A percentile compares a stretch with the other conserved stretches of the same genome.
These are phyloP conservation scores for Leccinum griseonigrum DNA, from an alignment of 1,284 basidiomycete species.

Conservation along the genomic window DNA sequence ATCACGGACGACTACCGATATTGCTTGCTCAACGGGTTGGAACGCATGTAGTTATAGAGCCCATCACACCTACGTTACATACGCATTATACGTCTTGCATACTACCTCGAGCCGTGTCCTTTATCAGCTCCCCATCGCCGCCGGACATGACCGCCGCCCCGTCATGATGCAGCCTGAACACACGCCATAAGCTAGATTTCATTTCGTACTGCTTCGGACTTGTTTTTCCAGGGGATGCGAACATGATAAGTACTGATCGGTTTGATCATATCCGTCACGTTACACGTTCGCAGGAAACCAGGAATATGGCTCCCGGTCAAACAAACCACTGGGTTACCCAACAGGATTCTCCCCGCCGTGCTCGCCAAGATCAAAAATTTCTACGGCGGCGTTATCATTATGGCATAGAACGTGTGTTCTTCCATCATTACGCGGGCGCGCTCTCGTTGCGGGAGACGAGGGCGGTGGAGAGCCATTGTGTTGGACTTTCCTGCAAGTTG, in stretches of 20 bases:
- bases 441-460: neutral
- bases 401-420: constrained; percentile 1
- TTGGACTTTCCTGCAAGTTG: neutral
- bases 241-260: constrained; percentile 1
- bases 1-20: constrained; percentile 25
- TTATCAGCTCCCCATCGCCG: constrained; percentile 7
- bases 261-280: constrained; percentile 8
- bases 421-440: neutral
- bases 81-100: constrained; percentile 22
- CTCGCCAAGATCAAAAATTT: neutral
- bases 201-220: constrained; percentile 14
- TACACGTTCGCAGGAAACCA: constrained; percentile 1
- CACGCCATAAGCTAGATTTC: constrained; percentile 4
- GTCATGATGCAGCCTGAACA: neutral
- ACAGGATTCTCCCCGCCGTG: neutral
- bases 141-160: neutral
- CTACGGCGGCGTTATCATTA: neutral
- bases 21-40: constrained; percentile 26
- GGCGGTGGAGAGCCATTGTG: neutral
- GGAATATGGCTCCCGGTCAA: constrained; percentile 3
- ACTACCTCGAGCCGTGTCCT: neutral
- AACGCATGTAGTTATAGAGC: constrained; percentile 32
- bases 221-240: neutral
- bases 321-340: too few species aligned
- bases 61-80: constrained; percentile 28